phyloP scores from a whole-genome alignment of 768 basidiomycete genomes.

The Leccinum disarticulatum region DNA sequence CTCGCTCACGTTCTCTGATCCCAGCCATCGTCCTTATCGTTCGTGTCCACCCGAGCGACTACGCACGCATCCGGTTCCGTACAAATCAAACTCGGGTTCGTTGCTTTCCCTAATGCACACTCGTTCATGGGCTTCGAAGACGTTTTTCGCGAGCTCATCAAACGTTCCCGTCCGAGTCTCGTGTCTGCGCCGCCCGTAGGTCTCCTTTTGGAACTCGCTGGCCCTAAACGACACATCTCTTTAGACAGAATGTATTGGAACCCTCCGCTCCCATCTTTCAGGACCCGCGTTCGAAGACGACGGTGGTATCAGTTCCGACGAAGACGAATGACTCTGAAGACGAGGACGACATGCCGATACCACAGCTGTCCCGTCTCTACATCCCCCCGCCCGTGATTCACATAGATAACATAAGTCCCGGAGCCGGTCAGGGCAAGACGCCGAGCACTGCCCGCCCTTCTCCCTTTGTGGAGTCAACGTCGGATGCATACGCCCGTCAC shows the following conservation, averaged over 20 bases:
- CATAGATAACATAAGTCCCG: slow-evolving; percentile 21
- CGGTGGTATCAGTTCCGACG: slow-evolving; percentile 56
- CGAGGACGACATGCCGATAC: slow-evolving; percentile 35
- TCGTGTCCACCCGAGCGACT: slow-evolving; percentile 50
- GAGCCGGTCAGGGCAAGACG: slow-evolving; percentile 9
- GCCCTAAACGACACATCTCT: not conserved
- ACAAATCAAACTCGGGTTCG: slow-evolving; percentile 62
- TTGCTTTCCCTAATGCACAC: slow-evolving; percentile 42
- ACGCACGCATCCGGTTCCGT: slow-evolving; percentile 52
- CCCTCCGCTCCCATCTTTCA: no score
- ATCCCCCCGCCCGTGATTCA: slow-evolving; percentile 22
- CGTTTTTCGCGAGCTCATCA: slow-evolving; percentile 62
- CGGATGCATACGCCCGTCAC: slow-evolving; percentile 28
- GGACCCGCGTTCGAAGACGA: no score
- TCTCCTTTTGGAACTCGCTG: slow-evolving; percentile 10
- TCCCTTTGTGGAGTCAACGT: slow-evolving; percentile 19
- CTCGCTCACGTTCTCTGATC: slow-evolving; percentile 3
- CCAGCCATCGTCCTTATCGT: slow-evolving; percentile 45
- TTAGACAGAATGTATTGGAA: slow-evolving; percentile 85
- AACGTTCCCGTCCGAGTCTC: slow-evolving; percentile 61
- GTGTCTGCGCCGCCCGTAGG: slow-evolving; percentile 78
- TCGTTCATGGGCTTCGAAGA: slow-evolving; percentile 54
- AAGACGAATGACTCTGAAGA: slow-evolving; percentile 36
- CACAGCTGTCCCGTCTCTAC: slow-evolving; percentile 23
- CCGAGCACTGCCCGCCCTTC: slow-evolving; percentile 28